phyloP scores from a whole-genome alignment of 441 rosid species.

The Pelargonium fulgidum region DNA sequence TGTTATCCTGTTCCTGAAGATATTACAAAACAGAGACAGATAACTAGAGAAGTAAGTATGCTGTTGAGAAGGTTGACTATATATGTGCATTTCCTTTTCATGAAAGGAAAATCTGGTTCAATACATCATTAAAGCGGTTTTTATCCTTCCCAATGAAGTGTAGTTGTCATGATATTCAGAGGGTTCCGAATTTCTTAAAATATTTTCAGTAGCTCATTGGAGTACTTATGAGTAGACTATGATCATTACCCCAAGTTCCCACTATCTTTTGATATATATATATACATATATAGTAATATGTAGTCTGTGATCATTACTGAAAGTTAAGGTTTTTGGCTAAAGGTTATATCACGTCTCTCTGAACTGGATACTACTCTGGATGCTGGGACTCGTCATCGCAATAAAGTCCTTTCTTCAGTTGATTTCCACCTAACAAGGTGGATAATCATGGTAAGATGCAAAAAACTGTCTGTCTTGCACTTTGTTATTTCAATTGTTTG shows the following conservation, averaged over 20 bases:
- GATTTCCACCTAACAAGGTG: slow-evolving; percentile 69
- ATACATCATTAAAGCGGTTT: background rate
- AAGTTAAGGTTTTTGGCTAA: slow-evolving; percentile 26
- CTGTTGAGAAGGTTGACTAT: slow-evolving; percentile 12
- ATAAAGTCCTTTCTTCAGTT: slow-evolving; percentile 64
- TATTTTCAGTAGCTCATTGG: too few relatives aligned
- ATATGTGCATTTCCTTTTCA: slow-evolving; percentile 9
- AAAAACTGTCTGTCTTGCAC: background rate
- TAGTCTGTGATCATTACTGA: slow-evolving; percentile 13
- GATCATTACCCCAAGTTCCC: too few relatives aligned
- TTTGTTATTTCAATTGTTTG: slow-evolving; percentile 13
- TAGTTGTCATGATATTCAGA: background rate
- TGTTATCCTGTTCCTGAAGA: slow-evolving; percentile 37
- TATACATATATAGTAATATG: too few relatives aligned
- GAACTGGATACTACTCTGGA: slow-evolving; percentile 91
- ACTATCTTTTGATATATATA: too few relatives aligned
- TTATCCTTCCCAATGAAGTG: background rate
- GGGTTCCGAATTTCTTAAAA: too few relatives aligned
- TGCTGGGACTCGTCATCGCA: slow-evolving; percentile 79
- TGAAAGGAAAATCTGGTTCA: slow-evolving; percentile 11
- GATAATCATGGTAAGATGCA: slow-evolving; percentile 62
- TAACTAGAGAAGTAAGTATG: slow-evolving; percentile 30
- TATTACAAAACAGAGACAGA: slow-evolving; percentile 36
- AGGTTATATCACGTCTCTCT: slow-evolving; percentile 89
- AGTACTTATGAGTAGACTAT: too few relatives aligned